phyloP scores from a whole-genome alignment of 192 early-diverging fungal species.

The Linnemannia elongata region DNA sequence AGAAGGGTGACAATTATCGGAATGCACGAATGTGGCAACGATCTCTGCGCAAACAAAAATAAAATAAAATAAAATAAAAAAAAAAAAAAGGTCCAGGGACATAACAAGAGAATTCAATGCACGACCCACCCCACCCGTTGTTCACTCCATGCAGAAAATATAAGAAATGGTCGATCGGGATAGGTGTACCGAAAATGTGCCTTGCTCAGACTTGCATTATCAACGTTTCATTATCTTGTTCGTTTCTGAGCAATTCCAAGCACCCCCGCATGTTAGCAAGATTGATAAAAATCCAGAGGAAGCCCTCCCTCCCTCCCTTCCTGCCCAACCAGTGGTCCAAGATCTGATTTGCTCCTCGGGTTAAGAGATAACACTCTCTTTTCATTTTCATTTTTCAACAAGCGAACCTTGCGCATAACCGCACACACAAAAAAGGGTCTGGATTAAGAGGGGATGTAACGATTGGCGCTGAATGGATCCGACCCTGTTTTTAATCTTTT shows the following conservation, averaged over 20 bases:
- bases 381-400: background rate
- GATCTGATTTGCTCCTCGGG: background rate
- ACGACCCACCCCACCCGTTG: background rate
- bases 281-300: background rate
- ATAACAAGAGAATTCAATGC: constrained; percentile 1
- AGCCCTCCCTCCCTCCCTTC: background rate
- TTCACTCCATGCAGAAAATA: background rate
- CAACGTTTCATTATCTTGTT: background rate
- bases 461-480: background rate
- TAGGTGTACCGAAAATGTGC: background rate
- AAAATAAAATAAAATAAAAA: background rate
- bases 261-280: background rate
- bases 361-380: background rate
- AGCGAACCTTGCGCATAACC: background rate
- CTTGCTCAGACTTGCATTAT: background rate
- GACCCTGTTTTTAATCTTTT: background rate
- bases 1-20: background rate
- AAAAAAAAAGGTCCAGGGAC: background rate
- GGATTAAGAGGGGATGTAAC: background rate
- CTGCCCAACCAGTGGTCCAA: background rate
- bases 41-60: background rate
- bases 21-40: background rate
- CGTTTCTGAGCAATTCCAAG: background rate
- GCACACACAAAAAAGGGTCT: background rate
- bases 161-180: background rate